phyloP scores from a whole-genome alignment of 2,329 filamentous ascomycete genomes.

The Polychaeton citri region DNA sequence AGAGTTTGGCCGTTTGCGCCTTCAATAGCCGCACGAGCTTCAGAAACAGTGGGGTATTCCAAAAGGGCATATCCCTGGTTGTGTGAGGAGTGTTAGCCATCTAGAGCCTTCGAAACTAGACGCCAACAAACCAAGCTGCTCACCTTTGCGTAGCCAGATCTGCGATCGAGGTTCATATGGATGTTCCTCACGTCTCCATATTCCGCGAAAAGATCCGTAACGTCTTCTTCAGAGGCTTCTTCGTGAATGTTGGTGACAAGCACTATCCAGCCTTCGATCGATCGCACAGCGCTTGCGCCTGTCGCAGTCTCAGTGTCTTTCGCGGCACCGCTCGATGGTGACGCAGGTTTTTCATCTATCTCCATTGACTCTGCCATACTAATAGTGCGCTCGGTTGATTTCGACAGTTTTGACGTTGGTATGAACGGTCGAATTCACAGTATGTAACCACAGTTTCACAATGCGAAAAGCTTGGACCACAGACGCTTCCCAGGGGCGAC shows the following conservation, averaged over 20 bases:
- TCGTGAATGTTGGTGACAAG: constrained; percentile 80
- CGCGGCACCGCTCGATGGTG: constrained; percentile 13
- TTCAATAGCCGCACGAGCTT: constrained; percentile 71
- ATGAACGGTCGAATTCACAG: too few relatives aligned
- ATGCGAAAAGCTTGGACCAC: too few relatives aligned
- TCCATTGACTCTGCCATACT: constrained; percentile 25
- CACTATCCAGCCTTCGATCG: constrained; percentile 82
- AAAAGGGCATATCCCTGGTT: constrained; percentile 68
- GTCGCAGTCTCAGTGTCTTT: constrained; percentile 48
- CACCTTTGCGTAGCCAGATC: constrained; percentile 80
- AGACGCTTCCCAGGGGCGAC: too few relatives aligned
- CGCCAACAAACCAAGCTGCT: constrained; percentile 1
- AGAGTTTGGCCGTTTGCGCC: constrained; percentile 65
- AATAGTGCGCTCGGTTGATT: background rate
- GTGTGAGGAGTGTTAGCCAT: constrained; percentile 1
- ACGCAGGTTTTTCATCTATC: constrained; percentile 45
- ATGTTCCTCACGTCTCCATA: constrained; percentile 80
- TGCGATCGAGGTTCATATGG: constrained; percentile 67
- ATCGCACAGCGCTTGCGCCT: constrained; percentile 68
- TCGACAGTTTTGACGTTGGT: background rate
- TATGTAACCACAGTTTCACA: too few relatives aligned
- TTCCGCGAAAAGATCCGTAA: constrained; percentile 71
- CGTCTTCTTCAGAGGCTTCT: constrained; percentile 70
- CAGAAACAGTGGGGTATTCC: constrained; percentile 66
- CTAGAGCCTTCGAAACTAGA: too few relatives aligned